Base-by-base conservation (phyloP, 108 stramenopile genomes). In the Skeletonema grethae region DNA sequence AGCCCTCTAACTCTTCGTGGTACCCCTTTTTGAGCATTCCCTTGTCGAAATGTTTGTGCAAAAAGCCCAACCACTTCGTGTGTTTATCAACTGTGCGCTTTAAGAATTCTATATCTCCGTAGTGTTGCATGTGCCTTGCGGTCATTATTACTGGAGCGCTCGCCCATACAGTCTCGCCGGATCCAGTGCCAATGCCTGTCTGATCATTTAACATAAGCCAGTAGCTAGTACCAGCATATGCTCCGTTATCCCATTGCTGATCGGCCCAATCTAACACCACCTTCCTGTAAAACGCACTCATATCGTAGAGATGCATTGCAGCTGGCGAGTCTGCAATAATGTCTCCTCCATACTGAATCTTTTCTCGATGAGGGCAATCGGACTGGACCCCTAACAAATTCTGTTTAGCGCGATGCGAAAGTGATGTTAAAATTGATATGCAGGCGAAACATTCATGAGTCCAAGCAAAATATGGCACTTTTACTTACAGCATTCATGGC, bases 331-430 rank as follows among this genome's bases (percentile, higher is more conserved):
- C 72, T 6, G 82, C 83, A 57, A 84, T 41, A 2, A 78, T 74
- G 41, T 84, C 86, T 5, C 84, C 86, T 29, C 81, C 77, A 59
- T 87, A 87, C 43, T 78, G 77, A 57, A 84, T 79, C 29, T 84
- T 82, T 75, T 87, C 86, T 61, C 86, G 68, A 60, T 87, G 86
- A 29, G 86, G 86, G 64, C 86, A 87, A 50, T 87, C 86, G 15
- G 69, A 71, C 60, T 87, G 86, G 32, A 87, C 73, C 22, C 86
- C 66, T 45, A 87, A 41, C 70, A 84, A 68, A 59, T 87, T 87
- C 50, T 53, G 50, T 9, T 53, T 9, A n/a, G 50, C 22, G 9
- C 7, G n/a, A 24, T 7, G 4, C 50, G n/a, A 53, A 22, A 2
- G 22, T 7, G 4, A 53, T 53, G 22, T 53, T 53, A 53, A 7